phyloP scores from a whole-genome alignment of 192 early-diverging fungal species.

The Mortierella hygrophila region DNA sequence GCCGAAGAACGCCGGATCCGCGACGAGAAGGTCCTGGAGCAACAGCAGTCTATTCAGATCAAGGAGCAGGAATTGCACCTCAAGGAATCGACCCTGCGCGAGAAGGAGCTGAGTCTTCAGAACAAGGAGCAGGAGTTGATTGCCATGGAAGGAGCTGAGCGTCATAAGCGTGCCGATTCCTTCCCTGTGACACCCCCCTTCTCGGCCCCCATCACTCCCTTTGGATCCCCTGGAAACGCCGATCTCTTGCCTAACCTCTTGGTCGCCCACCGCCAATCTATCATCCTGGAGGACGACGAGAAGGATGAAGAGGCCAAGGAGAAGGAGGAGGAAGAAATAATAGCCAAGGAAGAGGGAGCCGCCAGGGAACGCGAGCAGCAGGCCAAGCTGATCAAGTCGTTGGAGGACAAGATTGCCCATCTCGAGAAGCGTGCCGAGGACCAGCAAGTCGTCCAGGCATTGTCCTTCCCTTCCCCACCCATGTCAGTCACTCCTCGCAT shows the following conservation, averaged over 20 bases:
- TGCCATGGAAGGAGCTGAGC: slow-evolving; percentile 18
- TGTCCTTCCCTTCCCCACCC: slow-evolving; percentile 41
- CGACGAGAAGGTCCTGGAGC: slow-evolving; percentile 22
- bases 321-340: not conserved
- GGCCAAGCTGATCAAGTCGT: slow-evolving; percentile 39
- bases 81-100: slow-evolving; percentile 31
- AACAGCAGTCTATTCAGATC: slow-evolving; percentile 18
- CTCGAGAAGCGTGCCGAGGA: slow-evolving; percentile 37
- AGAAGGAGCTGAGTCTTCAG: slow-evolving; percentile 26
- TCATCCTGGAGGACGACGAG: not conserved
- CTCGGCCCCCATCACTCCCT: slow-evolving; percentile 43
- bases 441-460: not conserved
- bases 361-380: slow-evolving; percentile 33
- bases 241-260: slow-evolving; percentile 36
- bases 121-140: slow-evolving; percentile 37
- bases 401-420: slow-evolving; percentile 50
- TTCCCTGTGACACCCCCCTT: slow-evolving; percentile 27
- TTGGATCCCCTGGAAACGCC: slow-evolving; percentile 34
- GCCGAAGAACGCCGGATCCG: slow-evolving; percentile 11
- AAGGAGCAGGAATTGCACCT: slow-evolving; percentile 36
- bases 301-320: not conserved
- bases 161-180: slow-evolving; percentile 14
- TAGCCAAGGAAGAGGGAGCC: not conserved
- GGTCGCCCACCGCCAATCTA: slow-evolving; percentile 15
- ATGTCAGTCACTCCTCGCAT: slow-evolving; percentile 18